phyloP scores from a whole-genome alignment of 768 basidiomycete genomes.

The Lactifluus hygrophoroides region DNA sequence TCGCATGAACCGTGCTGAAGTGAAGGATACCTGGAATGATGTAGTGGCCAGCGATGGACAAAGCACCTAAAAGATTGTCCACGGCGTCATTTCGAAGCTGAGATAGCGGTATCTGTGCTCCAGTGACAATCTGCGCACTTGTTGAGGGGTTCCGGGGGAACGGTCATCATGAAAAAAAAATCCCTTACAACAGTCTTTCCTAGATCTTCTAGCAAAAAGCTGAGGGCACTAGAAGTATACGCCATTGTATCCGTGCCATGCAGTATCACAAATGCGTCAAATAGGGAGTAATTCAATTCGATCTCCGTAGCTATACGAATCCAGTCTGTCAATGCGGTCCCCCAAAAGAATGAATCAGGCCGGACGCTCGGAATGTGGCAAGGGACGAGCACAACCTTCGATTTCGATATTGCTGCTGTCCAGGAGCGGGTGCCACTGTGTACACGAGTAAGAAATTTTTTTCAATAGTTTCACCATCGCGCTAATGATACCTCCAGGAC shows the following conservation, averaged over 20 bases:
- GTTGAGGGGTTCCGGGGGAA: not conserved
- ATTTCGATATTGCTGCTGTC: constrained; percentile 89
- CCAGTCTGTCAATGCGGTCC: constrained; percentile 51
- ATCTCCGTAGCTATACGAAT: constrained; percentile 87
- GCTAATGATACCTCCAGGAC: constrained; percentile 62
- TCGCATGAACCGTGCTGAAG: not conserved
- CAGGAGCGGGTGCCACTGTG: constrained; percentile 77
- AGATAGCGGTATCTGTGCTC: constrained; percentile 88
- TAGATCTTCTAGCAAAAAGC: constrained; percentile 86
- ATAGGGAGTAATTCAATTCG: constrained; percentile 77
- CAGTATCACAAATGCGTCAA: constrained; percentile 85
- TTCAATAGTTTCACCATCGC: constrained; percentile 1
- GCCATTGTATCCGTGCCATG: constrained; percentile 93
- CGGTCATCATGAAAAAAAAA: not conserved
- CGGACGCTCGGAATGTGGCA: not conserved
- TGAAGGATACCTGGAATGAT: constrained; percentile 68
- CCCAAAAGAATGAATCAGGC: constrained; percentile 3
- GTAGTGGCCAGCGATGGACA: constrained; percentile 84
- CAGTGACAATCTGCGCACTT: constrained; percentile 64
- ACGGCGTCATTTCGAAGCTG: constrained; percentile 91
- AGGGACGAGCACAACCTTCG: constrained; percentile 38
- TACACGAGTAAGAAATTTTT: constrained; percentile 12
- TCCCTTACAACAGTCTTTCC: constrained; percentile 81
- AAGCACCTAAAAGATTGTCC: constrained; percentile 84
- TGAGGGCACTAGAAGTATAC: constrained; percentile 81